Conservation (phyloP, 192 early-diverging fungal species). For the Backusella mclennaniae region DNA sequence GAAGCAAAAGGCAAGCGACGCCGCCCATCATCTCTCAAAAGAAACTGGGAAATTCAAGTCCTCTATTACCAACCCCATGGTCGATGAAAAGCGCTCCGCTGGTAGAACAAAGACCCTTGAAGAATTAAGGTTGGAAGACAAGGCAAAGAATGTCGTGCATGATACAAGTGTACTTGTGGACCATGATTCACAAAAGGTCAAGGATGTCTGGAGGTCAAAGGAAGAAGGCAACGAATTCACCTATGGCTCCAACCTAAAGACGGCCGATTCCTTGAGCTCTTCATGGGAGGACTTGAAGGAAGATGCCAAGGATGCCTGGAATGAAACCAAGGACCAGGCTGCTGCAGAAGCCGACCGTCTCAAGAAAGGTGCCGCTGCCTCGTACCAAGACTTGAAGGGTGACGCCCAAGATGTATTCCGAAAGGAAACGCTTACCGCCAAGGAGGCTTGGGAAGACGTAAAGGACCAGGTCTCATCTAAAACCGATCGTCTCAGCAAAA, state of each 20-base stretch:
- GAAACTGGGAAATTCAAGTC: not conserved
- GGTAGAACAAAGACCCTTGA: not conserved
- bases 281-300: not conserved
- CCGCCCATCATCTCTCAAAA: not conserved
- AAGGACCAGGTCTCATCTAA: not conserved
- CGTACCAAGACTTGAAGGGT: not conserved
- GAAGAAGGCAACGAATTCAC: not conserved
- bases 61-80: conserved; percentile 6
- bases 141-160: not conserved
- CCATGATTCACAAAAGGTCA: not conserved
- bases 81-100: not conserved
- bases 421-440: not conserved
- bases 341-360: no score
- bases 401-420: not conserved
- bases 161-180: not conserved
- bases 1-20: not conserved
- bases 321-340: not conserved
- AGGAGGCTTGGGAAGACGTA: not conserved
- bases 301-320: not conserved
- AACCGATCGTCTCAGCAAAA: not conserved
- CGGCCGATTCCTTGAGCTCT: not conserved
- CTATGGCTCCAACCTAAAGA: not conserved
- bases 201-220: conserved; percentile 4
- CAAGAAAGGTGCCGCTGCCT: not conserved
- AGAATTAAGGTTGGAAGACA: not conserved